A percentile compares a stretch with the other conserved stretches of the same genome.
phyloP scores from a whole-genome alignment of 768 basidiomycete species.

The Clavaria fumosa region DNA sequence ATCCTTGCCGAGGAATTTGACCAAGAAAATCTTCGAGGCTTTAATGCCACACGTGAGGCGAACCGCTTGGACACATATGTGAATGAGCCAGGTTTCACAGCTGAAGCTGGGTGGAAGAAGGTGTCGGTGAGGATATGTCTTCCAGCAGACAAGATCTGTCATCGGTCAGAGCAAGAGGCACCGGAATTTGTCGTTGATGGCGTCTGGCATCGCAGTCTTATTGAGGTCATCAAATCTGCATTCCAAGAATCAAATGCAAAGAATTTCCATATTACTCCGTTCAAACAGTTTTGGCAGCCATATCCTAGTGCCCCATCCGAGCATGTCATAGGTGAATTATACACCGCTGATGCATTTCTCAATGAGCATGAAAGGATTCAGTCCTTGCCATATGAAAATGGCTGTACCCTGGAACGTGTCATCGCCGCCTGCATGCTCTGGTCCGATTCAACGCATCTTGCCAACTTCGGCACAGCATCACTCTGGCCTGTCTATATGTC shows the following conservation, averaged over 20 bases:
- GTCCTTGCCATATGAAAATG: not conserved
- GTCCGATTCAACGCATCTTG: conserved; percentile 19
- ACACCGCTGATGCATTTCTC: conserved; percentile 3
- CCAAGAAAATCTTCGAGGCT: conserved; percentile 11
- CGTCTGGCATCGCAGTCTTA: conserved; percentile 14
- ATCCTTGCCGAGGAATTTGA: conserved; percentile 15
- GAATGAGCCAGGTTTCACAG: not conserved
- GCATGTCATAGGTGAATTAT: conserved; percentile 3
- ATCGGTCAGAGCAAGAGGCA: conserved; percentile 12
- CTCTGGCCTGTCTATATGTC: conserved; percentile 21
- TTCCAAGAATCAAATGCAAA: conserved; percentile 9
- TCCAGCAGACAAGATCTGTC: conserved; percentile 11
- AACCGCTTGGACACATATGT: conserved; percentile 9
- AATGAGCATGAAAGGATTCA: conserved; percentile 1
- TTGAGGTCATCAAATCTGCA: conserved; percentile 12
- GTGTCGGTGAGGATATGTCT: conserved; percentile 12
- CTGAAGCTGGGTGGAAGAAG: conserved; percentile 12
- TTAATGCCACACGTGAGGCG: conserved; percentile 10
- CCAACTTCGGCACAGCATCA: conserved; percentile 20
- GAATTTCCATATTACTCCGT: conserved; percentile 10
- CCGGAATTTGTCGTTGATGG: conserved; percentile 17
- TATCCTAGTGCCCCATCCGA: not conserved
- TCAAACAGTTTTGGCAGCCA: conserved; percentile 10
- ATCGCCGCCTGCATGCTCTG: conserved; percentile 17
- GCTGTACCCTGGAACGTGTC: conserved; percentile 9